These are phyloP conservation scores for Salvia sclarea DNA, from an alignment of 305 asterid species.

Conservation along the genomic window DNA sequence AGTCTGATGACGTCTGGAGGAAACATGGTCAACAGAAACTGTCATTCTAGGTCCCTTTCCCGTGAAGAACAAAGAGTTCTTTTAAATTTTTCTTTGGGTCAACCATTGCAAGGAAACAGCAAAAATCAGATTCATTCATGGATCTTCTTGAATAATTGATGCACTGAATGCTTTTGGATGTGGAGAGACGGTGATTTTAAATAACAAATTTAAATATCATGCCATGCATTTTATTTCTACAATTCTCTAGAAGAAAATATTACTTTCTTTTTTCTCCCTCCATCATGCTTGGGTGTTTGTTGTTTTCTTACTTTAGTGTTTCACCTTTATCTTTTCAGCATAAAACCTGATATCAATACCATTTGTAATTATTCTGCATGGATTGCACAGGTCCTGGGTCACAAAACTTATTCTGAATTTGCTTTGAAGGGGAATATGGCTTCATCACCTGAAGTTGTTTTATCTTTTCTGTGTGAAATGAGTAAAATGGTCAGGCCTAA, in stretches of 20 bases:
- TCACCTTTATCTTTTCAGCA: constrained; percentile 1
- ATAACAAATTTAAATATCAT: constrained; percentile 19
- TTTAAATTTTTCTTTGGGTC: constrained; percentile 4
- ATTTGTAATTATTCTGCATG: constrained; percentile 28
- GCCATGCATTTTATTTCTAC: background rate
- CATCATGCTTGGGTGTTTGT: constrained; percentile 13
- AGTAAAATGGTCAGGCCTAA: constrained; percentile 77
- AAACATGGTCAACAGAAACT: constrained; percentile 10
- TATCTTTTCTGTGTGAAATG: constrained; percentile 80
- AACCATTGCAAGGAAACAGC: constrained; percentile 19
- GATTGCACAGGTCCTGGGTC: constrained; percentile 76
- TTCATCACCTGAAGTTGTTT: constrained; percentile 83
- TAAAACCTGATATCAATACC: constrained; percentile 25
- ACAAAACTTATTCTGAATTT: constrained; percentile 74
- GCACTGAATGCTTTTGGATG: constrained; percentile 10
- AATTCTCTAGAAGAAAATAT: background rate
- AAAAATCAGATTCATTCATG: constrained; percentile 5
- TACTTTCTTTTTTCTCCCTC: background rate
- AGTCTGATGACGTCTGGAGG: background rate
- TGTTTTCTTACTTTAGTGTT: constrained; percentile 23
- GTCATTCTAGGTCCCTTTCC: constrained; percentile 22
- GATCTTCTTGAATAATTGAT: constrained; percentile 22
- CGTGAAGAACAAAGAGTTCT: constrained; percentile 20
- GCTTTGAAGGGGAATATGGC: constrained; percentile 83
- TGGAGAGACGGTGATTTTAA: background rate